Conservation (phyloP, 345 rosid genomes). For the Syzygium aqueum region DNA sequence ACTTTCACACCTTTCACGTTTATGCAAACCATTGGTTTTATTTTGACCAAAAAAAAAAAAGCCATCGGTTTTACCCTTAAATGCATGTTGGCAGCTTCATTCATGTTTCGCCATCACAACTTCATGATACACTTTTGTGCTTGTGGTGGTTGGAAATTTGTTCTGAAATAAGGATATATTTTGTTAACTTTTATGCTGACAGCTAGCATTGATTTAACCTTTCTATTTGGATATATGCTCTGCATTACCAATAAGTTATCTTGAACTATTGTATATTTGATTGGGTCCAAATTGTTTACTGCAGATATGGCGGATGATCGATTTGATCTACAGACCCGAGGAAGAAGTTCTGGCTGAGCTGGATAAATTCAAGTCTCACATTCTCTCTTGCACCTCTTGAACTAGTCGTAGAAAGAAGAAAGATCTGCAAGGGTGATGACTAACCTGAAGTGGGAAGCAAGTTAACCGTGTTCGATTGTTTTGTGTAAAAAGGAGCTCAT, state of each 20-base stretch:
- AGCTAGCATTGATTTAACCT: background rate
- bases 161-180: background rate
- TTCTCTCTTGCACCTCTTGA: slow-evolving; percentile 14
- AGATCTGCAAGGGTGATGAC: background rate
- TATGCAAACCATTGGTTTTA: background rate
- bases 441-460: background rate
- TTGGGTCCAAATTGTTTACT: background rate
- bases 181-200: background rate
- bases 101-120: background rate
- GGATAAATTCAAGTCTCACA: slow-evolving; percentile 37
- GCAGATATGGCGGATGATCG: slow-evolving; percentile 69
- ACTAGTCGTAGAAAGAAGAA: background rate
- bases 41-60: background rate
- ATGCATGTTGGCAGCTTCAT: background rate
- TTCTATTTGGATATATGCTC: background rate
- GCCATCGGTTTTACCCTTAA: background rate
- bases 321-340: slow-evolving; percentile 44
- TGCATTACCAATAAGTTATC: background rate
- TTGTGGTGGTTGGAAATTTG: background rate
- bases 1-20: background rate
- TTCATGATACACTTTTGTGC: background rate
- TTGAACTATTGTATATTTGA: background rate
- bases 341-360: slow-evolving; percentile 58
- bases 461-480: background rate
- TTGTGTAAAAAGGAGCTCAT: background rate